These are phyloP conservation scores for Lentinus brumalis DNA, from an alignment of 768 basidiomycete species.

Conservation along the genomic window DNA sequence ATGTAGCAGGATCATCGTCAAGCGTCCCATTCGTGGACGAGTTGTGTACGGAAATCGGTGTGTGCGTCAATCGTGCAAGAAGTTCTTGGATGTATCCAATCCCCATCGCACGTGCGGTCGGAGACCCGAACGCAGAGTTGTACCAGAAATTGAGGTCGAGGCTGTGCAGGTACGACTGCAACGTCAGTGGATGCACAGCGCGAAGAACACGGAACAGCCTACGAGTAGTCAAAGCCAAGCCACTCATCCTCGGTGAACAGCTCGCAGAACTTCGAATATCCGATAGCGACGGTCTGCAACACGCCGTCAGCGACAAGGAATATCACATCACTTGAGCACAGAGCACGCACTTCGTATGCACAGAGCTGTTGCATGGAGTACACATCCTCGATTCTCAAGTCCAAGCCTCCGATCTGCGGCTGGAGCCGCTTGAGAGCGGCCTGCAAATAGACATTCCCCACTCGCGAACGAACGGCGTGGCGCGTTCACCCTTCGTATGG, in stretches of 20 bases:
- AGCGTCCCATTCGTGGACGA: conserved; percentile 50
- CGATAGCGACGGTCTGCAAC: conserved; percentile 64
- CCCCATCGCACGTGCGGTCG: conserved; percentile 39
- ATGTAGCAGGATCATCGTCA: conserved; percentile 37
- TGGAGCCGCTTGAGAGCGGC: conserved; percentile 37
- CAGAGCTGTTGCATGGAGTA: conserved; percentile 40
- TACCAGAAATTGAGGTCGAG: conserved; percentile 42
- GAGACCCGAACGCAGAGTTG: conserved; percentile 44
- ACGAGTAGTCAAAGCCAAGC: conserved; percentile 53
- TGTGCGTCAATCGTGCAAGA: conserved; percentile 42
- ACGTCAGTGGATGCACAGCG: not conserved
- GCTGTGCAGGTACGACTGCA: conserved; percentile 32
- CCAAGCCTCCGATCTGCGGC: conserved; percentile 31
- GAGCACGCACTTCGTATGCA: conserved; percentile 47
- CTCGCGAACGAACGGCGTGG: conserved; percentile 42
- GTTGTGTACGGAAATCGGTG: conserved; percentile 37
- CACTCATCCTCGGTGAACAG: conserved; percentile 54
- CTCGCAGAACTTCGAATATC: conserved; percentile 49
- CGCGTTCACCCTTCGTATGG: conserved; percentile 22
- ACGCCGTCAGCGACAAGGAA: conserved; percentile 33
- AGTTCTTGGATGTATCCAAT: conserved; percentile 46
- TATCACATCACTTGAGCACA: not conserved
- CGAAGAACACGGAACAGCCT: conserved; percentile 25
- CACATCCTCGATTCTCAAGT: conserved; percentile 33
- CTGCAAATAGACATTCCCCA: conserved; percentile 43